phyloP scores from a whole-genome alignment of 306 rosid genomes.

The Pterocarpus macrocarpus region DNA sequence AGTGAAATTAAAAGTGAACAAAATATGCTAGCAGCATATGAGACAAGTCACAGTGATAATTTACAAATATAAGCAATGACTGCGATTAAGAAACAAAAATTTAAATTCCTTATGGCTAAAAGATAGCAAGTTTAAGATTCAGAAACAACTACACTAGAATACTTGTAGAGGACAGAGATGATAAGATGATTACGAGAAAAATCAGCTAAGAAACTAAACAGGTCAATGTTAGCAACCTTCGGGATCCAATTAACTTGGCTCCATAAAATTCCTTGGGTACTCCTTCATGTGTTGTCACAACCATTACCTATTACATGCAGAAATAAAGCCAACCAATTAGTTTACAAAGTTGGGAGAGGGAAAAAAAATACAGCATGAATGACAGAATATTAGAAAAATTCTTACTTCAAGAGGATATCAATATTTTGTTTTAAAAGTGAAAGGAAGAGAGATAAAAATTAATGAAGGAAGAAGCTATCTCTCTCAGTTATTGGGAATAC shows the following conservation, averaged over 20 bases:
- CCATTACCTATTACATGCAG: slow-evolving; percentile 75
- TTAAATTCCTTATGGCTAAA: background rate
- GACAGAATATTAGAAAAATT: background rate
- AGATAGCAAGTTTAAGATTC: slow-evolving; percentile 12
- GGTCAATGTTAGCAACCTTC: slow-evolving; percentile 63
- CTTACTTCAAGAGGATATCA: background rate
- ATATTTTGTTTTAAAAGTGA: too few species aligned
- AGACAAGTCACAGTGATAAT: background rate
- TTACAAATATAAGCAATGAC: background rate
- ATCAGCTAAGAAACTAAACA: slow-evolving; percentile 22
- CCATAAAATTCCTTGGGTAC: slow-evolving; percentile 93
- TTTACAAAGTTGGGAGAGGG: background rate
- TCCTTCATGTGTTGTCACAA: slow-evolving; percentile 98
- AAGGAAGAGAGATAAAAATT: too few species aligned
- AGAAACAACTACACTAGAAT: slow-evolving; percentile 4
- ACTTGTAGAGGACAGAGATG: slow-evolving; percentile 4
- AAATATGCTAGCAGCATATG: background rate
- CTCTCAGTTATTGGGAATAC: background rate
- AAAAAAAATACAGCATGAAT: background rate
- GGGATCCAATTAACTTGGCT: slow-evolving; percentile 88
- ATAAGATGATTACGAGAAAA: slow-evolving; percentile 18
- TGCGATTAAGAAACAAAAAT: background rate
- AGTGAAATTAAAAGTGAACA: background rate
- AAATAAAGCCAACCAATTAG: slow-evolving; percentile 31
- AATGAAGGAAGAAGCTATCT: background rate